Base-by-base conservation (phyloP, 768 basidiomycete species). In the Tylopilus vinaceipallidus region DNA sequence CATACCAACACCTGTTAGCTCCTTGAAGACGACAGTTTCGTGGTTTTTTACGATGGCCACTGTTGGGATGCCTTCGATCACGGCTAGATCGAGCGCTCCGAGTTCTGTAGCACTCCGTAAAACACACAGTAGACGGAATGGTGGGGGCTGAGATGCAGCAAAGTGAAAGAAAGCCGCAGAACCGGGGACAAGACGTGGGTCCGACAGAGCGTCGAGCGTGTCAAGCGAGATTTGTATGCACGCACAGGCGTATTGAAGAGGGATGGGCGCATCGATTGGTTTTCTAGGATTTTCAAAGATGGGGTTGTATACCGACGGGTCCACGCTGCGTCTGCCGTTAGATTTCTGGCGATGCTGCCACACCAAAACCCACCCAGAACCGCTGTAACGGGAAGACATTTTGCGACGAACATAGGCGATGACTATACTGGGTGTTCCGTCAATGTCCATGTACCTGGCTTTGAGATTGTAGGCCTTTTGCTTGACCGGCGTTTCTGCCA, bases 361-460 rank as follows among this genome's bases (percentile, higher is more conserved):
- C 22, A 30, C 19, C 2, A 26, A 34, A 38, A 43, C 62, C 19
- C 37, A 62, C 65, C 58, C 42, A 32, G 60, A 51, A 38, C 39
- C 38, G 16, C 12, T 53, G 38, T 50, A 45, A 3, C 61, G 57
- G 7, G 59, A 49, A 26, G 49, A 46, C 14, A 57, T 58, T 41
- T 72, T 70, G 39, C 79, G 67, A 10, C 75, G 70, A 3, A 75
- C 61, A 59, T 75, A 84, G 0, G 79, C 75, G 20, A 87, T 77
- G 64, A 80, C 74, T 34, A 88, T 78, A 7, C 81, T 83, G 59
- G 69, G 58, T 55, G 60, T 42, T 51, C 75, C 54, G 60, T 64
- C 60, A 37, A 73, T 66, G 19, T 68, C 70, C 74, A 82, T 76
- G 55, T 84, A 86, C 58, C 79, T 81, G 22, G 82, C 86, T 54